phyloP scores from a whole-genome alignment of 164 flowering plant species.

The Vitis vinifera region ASM3070453v1 NC_081811.1:13950001-13950500 shows the following conservation, averaged over 20 bases:
- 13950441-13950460: conserved; percentile 76
- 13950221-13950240: conserved; percentile 86
- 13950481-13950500: conserved; percentile 80
- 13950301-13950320: conserved; percentile 81
- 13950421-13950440: conserved; percentile 26
- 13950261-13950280: conserved; percentile 70
- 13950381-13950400: not conserved
- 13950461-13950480: conserved; percentile 82
- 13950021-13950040: conserved; percentile 91
- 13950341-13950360: conserved; percentile 71
- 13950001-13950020: conserved; percentile 79
- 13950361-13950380: conserved; percentile 57
- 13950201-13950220: conserved; percentile 63
- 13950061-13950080: conserved; percentile 87
- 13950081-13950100: conserved; percentile 79
- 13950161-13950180: conserved; percentile 81
- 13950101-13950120: conserved; percentile 79
- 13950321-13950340: conserved; percentile 61
- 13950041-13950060: conserved; percentile 95
- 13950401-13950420: not conserved
- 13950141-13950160: conserved; percentile 86
- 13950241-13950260: conserved; percentile 86
- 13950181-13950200: conserved; percentile 77
- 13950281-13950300: conserved; percentile 81
- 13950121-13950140: conserved; percentile 91